Evolutionary conservation across 208 protist species (phyloP), one percentile per base, ranked within the genome.

Genomic region (Endotrypanum monterogeii): DNA sequence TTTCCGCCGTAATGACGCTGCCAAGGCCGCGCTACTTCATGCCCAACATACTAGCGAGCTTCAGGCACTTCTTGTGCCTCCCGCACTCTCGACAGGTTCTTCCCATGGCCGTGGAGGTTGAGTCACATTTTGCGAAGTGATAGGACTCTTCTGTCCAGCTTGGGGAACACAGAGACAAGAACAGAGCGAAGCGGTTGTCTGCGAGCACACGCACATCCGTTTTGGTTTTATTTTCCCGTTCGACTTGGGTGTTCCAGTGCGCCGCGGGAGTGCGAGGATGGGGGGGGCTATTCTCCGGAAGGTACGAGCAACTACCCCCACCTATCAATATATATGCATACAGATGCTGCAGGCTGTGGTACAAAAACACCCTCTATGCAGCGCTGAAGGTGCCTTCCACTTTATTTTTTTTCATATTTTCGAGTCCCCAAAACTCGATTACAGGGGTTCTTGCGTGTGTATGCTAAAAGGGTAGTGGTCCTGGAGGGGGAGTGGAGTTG

Each of bases 1-100:
- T 73, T 85, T 88, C 51, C 71, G 89, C 48, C 85, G 86, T 69
- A 87, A 87, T 73, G 85, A 89, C 35, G 86, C 88, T 25, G 80
- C 84, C 28, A 91, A 79, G 74, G 58, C 72, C 30, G 75, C 83
- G 6, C 46, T 87, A 54, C 44, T 51, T 7, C 82, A 89, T 55
- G 83, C 80, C 18, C 71, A 85, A 63, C 88, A 84, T 51, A 65
- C 83, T 12, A 83, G 85, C 66, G 71, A 88, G 60, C 74, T 88
- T 51, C 79, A 89, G 71, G 74, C 50, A 23, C 73, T 86, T 50
- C 74, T 86, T 44, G 73, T 76, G 3, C 68, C 68, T 6, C 68
- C 78, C 9, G n/a, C 63, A 39, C 41, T 66, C 37, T 73, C 78
- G 14, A 65, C 57, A 41, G 58, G 44, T 37, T 69, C 71, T 25